phyloP scores from a whole-genome alignment of 495 filamentous ascomycete genomes.

The Xylaria nigripes region DNA sequence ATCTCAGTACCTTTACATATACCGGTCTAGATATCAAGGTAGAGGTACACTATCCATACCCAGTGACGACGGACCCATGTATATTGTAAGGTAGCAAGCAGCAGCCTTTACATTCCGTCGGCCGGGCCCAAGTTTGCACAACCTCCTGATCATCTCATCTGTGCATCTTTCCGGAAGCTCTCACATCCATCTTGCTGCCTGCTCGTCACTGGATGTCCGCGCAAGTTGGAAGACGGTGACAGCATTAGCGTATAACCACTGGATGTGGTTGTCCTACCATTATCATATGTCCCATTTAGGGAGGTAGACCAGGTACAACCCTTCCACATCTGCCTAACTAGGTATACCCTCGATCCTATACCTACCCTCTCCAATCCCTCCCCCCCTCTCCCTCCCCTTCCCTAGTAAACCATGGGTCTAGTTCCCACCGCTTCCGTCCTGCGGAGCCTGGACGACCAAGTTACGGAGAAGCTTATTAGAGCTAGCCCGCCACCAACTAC shows the following conservation, averaged over 20 bases:
- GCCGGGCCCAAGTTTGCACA: not conserved
- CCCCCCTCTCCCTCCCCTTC: not conserved
- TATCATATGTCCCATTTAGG: conserved; percentile 5
- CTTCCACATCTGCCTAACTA: not conserved
- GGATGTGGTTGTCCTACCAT: conserved; percentile 21
- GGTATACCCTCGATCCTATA: conserved; percentile 8
- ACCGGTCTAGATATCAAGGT: not conserved
- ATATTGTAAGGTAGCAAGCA: not conserved
- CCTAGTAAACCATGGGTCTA: conserved; percentile 17
- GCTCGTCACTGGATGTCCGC: not conserved
- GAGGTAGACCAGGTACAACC: not conserved
- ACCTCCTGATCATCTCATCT: not conserved
- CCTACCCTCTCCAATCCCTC: conserved; percentile 3
- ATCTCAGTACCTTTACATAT: not conserved
- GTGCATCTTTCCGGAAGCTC: not conserved
- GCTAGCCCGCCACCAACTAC: not conserved
- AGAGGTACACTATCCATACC: not conserved
- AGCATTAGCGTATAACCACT: conserved; percentile 22
- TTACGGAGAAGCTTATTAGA: conserved; percentile 10
- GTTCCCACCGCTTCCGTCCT: conserved; percentile 25
- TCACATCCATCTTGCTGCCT: not conserved
- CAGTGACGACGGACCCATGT: not conserved
- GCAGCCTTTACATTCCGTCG: not conserved
- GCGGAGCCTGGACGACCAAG: conserved; percentile 24
- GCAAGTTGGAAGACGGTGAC: not conserved